Percentiles rank a stretch among this genome's conserved stretches.
Evolutionary conservation across 83 land plant genomes (phyloP).

Genomic region (Diphasiastrum complanatum): DNA sequence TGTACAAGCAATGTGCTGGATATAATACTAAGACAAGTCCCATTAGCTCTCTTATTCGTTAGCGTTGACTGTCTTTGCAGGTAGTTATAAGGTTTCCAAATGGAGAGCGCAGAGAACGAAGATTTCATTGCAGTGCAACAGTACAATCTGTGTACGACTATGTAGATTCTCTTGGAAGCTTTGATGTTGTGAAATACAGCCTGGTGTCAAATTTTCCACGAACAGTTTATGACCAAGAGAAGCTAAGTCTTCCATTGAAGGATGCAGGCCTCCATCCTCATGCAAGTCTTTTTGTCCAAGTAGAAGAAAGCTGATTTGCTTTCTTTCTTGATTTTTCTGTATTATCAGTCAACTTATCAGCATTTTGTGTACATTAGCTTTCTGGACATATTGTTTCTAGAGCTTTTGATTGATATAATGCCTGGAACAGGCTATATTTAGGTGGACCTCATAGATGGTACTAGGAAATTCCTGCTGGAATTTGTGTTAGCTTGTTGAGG

Average conservation of each 20-base stretch:
- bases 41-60: too few relatives aligned
- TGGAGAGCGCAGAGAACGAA: slow-evolving; percentile 87
- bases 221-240: slow-evolving; percentile 68
- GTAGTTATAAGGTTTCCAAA: slow-evolving; percentile 88
- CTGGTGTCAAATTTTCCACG: slow-evolving; percentile 93
- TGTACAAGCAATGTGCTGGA: neutral
- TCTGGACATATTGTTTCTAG: too few relatives aligned
- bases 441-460: too few relatives aligned
- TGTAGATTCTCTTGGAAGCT: slow-evolving; percentile 80
- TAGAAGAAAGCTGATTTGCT: too few relatives aligned
- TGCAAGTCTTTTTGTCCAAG: slow-evolving; percentile 89
- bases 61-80: too few relatives aligned
- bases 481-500: too few relatives aligned
- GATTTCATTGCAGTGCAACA: slow-evolving; percentile 60
- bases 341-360: too few relatives aligned
- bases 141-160: slow-evolving; percentile 76
- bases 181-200: slow-evolving; percentile 55
- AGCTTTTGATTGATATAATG: too few relatives aligned
- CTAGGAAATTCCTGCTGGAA: too few relatives aligned
- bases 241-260: slow-evolving; percentile 53
- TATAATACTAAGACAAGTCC: neutral
- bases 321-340: too few relatives aligned
- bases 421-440: too few relatives aligned
- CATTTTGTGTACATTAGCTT: too few relatives aligned
- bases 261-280: slow-evolving; percentile 97